These are phyloP conservation scores for Nevesoporus exiguus DNA, from an alignment of 768 basidiomycete species.

Conservation along the genomic window DNA sequence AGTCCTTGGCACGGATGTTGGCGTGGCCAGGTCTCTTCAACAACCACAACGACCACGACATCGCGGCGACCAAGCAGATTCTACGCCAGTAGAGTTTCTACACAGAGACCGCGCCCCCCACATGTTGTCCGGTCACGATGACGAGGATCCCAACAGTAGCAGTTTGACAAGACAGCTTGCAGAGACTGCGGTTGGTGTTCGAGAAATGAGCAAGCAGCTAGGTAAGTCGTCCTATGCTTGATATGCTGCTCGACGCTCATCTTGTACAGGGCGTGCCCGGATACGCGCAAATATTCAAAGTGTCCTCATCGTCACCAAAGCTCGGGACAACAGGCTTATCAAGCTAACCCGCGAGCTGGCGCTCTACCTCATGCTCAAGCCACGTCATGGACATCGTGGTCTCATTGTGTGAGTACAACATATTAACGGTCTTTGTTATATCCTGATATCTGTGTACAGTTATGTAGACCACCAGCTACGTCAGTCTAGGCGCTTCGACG, in stretches of 20 bases:
- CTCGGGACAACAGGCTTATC: slow-evolving; percentile 94
- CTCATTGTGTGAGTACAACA: slow-evolving; percentile 70
- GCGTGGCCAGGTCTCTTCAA: slow-evolving; percentile 50
- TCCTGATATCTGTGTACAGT: slow-evolving; percentile 37
- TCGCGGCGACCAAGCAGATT: slow-evolving; percentile 2
- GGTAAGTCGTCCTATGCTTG: slow-evolving; percentile 47
- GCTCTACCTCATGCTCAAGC: slow-evolving; percentile 91
- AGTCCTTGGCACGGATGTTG: slow-evolving; percentile 36
- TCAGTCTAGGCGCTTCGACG: slow-evolving; percentile 90
- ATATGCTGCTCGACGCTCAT: slow-evolving; percentile 10
- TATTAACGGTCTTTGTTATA: slow-evolving; percentile 8
- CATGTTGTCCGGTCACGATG: slow-evolving; percentile 33
- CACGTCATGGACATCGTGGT: slow-evolving; percentile 63
- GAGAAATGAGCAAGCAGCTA: slow-evolving; percentile 98
- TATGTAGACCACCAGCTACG: slow-evolving; percentile 94
- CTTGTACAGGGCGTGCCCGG: slow-evolving; percentile 76
- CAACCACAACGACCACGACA: slow-evolving; percentile 13
- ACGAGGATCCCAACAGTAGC: slow-evolving; percentile 66
- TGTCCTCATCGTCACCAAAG: slow-evolving; percentile 95
- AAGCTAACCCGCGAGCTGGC: slow-evolving; percentile 92
- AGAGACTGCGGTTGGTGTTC: slow-evolving; percentile 93
- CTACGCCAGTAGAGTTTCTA: slow-evolving; percentile 17
- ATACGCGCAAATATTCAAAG: slow-evolving; percentile 90
- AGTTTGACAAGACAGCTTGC: slow-evolving; percentile 91
- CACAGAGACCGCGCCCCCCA: slow-evolving; percentile 16